Conservation (phyloP, 1,139 yeast species). For the Pichia kudriavzevii region DNA sequence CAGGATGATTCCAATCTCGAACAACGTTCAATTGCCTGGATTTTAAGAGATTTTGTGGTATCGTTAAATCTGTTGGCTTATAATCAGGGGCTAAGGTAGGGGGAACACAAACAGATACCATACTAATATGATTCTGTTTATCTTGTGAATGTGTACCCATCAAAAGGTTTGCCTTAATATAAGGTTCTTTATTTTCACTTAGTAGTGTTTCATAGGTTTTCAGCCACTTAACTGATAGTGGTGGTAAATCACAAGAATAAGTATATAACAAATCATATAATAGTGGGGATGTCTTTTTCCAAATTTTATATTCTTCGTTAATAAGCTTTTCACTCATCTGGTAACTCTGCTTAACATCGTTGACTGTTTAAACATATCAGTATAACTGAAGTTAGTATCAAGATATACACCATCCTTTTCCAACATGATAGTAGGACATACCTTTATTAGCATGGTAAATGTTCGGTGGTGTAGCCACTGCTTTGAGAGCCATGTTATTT, state of each 20-base stretch:
- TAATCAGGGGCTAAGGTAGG: constrained; percentile 7
- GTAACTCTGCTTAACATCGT: constrained; percentile 30
- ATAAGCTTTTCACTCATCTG: constrained; percentile 44
- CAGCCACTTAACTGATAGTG: constrained; percentile 43
- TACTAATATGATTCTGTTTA: constrained; percentile 37
- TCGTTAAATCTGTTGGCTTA: neutral
- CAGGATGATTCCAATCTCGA: constrained; percentile 45
- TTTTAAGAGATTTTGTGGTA: constrained; percentile 11
- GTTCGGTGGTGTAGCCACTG: too few relatives aligned
- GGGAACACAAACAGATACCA: constrained; percentile 30
- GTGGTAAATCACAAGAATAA: constrained; percentile 57
- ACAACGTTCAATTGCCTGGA: constrained; percentile 31
- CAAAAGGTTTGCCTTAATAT: constrained; percentile 37
- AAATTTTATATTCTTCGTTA: constrained; percentile 75
- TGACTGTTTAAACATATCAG: too few relatives aligned
- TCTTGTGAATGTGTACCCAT: constrained; percentile 43
- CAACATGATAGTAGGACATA: too few relatives aligned
- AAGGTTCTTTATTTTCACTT: constrained; percentile 27
- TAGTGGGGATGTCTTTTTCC: constrained; percentile 94
- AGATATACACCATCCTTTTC: too few relatives aligned
- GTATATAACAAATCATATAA: constrained; percentile 75
- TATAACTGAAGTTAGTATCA: constrained; percentile 7
- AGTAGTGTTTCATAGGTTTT: constrained; percentile 33
- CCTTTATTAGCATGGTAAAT: too few relatives aligned
- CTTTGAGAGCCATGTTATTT: too few relatives aligned